Base-by-base conservation (phyloP, 192 early-diverging fungal species). In the Dissophora globulifera region DNA sequence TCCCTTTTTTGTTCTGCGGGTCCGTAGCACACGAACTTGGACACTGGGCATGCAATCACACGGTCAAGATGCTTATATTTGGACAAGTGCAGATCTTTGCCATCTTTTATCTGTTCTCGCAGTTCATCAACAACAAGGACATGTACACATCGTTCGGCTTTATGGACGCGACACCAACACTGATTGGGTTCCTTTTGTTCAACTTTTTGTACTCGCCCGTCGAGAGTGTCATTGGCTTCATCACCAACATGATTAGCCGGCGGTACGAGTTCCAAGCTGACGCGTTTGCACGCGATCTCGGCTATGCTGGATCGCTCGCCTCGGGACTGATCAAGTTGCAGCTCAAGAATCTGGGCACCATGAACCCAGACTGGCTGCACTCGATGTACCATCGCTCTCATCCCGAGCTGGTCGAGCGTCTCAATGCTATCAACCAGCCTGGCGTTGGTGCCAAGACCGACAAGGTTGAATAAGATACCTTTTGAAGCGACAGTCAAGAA, bases 241-340 rank as follows among this genome's bases (percentile, higher is more conserved):
- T 88, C 22, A 87, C 79, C 63, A 96, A 97, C 59, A 82, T 92
- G 7, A 78, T 94, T 62, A 93, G 93, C 27, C 85, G 96, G 29
- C 81, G 86, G 60, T 87, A 98, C 68, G 96, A 98, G 82, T 98
- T 94, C 69, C 88, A 98, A 78, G 96, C 96, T 62, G 97, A 98
- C 72, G 88, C 85, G 11, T 98, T 87, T 79, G 95, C 94, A 7
- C 89, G 93, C 69, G 87, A 90, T 48, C 82, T 96, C 9, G 96
- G 95, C 0, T 95, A 91, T 60, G 89, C 87, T 16, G 79, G 82
- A 50, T 74, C 87, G 23, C 80, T 98, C 43, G 86, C 88, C 16
- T 88, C 88, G 40, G 91, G 86, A 7, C 79, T 98, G 62, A 93
- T 97, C 60, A 97, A 98, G 76, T 71, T 98, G 23, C 91, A 95